Evolutionary conservation across 768 basidiomycete species (phyloP), one percentile per base, ranked within the genome.

Genomic region (Boletus rubescentipes): DNA sequence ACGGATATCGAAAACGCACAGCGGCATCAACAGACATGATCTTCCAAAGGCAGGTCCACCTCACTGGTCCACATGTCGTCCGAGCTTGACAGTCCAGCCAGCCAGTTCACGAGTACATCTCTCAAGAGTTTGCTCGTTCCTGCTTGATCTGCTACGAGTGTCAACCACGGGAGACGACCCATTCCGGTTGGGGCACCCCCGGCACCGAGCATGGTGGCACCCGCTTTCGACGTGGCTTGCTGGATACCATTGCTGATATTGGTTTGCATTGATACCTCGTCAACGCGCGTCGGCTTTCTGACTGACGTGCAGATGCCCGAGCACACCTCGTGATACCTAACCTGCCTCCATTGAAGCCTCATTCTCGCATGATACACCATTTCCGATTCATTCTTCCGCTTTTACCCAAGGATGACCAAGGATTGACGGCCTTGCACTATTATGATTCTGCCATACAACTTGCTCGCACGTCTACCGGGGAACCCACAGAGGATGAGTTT

Each of bases 401-500:
- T 2, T 52, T 83, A 76, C 51, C 75, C 69, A 71, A 67, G 52
- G 83, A 87, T 55, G 82, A 83, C 29, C 79, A 84, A 41, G 84
- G 84, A n/a, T 68, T 88, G 43, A 81, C 88, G 14, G 75, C 82
- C 0, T 67, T 91, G 51, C 86, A 90, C 67, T 86, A 86, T 61
- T 91, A 88, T 62, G 89, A 91, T 62, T 83, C 87, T 44, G 86
- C 82, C 1, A 79, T 91, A 45, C 89, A 91, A 65, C 74, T 88
- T 11, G 88, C 83, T 23, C 79, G 87, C 18, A 82, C 85, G 46
- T 78, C 81, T 2, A 73, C 74, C 4, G 69, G 73, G 40, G 87
- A 87, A 61, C 80, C 85, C 37, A 81, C 79, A 0, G 86, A 88
- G 65, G 76, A 74, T 34, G 90, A 91, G 69, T 91, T 84, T 64